A percentile compares a stretch with the other conserved stretches of the same genome.
phyloP scores from a whole-genome alignment of 345 rosid genomes.

The Murraya paniculata region DNA sequence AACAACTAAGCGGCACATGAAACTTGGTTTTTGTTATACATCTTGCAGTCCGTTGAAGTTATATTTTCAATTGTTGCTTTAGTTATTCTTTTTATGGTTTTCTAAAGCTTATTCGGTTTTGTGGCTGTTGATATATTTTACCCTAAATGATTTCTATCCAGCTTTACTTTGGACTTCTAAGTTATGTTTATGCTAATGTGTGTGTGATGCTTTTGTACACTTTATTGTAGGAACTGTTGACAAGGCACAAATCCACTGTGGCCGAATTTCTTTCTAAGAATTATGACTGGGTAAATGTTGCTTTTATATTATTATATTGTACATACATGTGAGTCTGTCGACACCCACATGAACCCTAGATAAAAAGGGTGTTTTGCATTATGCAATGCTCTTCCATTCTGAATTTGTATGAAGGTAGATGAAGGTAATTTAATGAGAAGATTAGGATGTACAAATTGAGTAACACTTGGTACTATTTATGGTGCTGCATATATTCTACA shows the following conservation, averaged over 20 bases:
- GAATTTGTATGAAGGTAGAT: not conserved
- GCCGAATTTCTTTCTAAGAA: conserved; percentile 90
- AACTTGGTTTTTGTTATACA: not conserved
- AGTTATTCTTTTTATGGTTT: not conserved
- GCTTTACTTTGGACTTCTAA: not conserved
- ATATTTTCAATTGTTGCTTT: not conserved
- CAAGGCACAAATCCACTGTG: conserved; percentile 98
- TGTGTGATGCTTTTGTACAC: conserved; percentile 19
- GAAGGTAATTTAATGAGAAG: not conserved
- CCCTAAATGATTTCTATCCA: not conserved
- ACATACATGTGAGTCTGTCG: not conserved
- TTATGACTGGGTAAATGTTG: conserved; percentile 80
- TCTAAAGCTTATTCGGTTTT: not conserved
- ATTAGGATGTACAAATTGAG: not conserved
- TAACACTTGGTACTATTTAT: not conserved
- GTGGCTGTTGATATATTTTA: not conserved
- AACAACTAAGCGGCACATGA: not conserved
- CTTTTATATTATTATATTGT: not conserved
- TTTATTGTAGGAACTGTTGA: conserved; percentile 76
- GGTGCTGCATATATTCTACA: not conserved
- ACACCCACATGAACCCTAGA: not conserved
- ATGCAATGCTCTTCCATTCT: not conserved
- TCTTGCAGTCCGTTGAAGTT: not conserved
- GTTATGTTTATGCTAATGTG: conserved; percentile 1
- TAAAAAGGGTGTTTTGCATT: not conserved